phyloP scores from a whole-genome alignment of 495 filamentous ascomycete genomes.

The Hypoxylon trugodes region DNA sequence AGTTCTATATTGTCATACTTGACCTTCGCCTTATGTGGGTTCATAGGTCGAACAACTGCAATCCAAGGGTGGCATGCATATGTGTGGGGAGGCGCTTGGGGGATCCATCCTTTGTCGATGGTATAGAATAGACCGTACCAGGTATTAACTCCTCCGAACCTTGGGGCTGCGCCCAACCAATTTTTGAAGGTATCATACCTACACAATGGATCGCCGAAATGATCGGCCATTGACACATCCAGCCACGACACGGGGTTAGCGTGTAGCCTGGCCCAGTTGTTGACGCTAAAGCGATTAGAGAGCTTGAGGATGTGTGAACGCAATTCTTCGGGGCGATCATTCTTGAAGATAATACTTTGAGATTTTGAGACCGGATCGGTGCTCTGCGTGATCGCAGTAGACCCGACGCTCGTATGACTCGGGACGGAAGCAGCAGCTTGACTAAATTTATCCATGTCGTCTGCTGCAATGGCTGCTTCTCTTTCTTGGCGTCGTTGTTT shows the following conservation, averaged over 20 bases:
- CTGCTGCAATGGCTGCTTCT: not conserved
- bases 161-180: conserved; percentile 44
- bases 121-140: conserved; percentile 58
- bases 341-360: conserved; percentile 21
- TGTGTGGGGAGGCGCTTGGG: conserved; percentile 18
- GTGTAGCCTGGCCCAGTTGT: conserved; percentile 35
- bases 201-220: conserved; percentile 42
- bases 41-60: conserved; percentile 48
- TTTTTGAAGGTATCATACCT: conserved; percentile 44
- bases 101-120: conserved; percentile 49
- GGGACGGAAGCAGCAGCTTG: not conserved
- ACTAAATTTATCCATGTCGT: not conserved
- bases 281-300: not conserved
- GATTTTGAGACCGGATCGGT: conserved; percentile 13
- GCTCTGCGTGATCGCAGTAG: not conserved
- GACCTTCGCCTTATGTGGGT: conserved; percentile 33
- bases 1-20: conserved; percentile 42
- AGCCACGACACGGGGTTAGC: conserved; percentile 51
- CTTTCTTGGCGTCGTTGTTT: conserved; percentile 3
- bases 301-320: conserved; percentile 11
- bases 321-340: conserved; percentile 11
- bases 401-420: not conserved
- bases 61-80: conserved; percentile 53
- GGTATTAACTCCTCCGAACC: conserved; percentile 42
- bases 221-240: conserved; percentile 45